Percentiles rank a stretch among this genome's conserved stretches.
Conservation (phyloP, 441 rosid species). For the Flueggea neowawraea region DNA sequence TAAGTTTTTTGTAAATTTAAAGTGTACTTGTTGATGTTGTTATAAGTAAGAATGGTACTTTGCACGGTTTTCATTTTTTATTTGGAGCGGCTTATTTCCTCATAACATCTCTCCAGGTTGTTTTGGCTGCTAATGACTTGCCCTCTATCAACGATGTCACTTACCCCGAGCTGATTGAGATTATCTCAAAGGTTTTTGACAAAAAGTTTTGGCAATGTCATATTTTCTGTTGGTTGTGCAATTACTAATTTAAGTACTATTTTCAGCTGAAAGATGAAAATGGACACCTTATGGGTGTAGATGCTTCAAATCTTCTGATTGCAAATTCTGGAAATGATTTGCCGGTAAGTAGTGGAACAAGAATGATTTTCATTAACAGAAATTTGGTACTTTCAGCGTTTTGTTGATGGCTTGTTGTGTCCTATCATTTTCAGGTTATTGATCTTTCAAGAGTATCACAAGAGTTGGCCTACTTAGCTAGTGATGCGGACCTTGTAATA, state of each 20-base stretch:
- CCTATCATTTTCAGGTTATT: constrained; percentile 57
- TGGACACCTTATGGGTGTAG: constrained; percentile 70
- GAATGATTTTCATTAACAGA: not conserved
- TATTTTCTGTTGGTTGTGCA: constrained; percentile 7
- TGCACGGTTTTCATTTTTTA: not conserved
- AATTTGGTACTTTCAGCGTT: constrained; percentile 1
- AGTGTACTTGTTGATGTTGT: not conserved
- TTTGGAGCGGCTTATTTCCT: not conserved
- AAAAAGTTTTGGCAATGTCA: not conserved
- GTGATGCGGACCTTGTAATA: constrained; percentile 88
- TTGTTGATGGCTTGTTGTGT: constrained; percentile 4
- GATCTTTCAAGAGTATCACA: constrained; percentile 86
- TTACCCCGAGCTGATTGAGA: constrained; percentile 73
- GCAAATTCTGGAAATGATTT: constrained; percentile 97
- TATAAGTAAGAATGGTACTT: not conserved
- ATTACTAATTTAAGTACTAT: constrained; percentile 28
- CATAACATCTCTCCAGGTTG: constrained; percentile 57
- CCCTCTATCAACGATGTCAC: constrained; percentile 96
- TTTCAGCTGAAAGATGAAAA: constrained; percentile 83
- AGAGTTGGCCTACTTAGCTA: constrained; percentile 72
- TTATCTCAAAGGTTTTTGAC: constrained; percentile 62
- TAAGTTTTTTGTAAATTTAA: too few relatives aligned
- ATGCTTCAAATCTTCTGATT: constrained; percentile 71
- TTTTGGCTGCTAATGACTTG: constrained; percentile 91
- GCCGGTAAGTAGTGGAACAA: constrained; percentile 55